phyloP scores from a whole-genome alignment of 2,329 filamentous ascomycete genomes.

The Aquanectria penicillioides region DNA sequence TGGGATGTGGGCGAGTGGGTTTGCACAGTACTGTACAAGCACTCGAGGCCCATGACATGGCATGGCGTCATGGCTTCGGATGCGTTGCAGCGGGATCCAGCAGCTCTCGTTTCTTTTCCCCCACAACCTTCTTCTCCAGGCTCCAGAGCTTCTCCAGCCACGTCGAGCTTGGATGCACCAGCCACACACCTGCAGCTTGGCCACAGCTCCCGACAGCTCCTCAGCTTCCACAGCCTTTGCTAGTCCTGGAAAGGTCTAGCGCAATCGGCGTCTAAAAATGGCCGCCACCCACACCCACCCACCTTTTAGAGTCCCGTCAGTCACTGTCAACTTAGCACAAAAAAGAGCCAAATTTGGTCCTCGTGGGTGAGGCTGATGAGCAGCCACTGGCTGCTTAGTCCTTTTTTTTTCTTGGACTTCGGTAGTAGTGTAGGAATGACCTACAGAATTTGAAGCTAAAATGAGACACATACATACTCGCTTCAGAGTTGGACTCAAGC shows the following conservation, averaged over 20 bases:
- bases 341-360: slow-evolving; percentile 34
- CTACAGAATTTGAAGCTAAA: background rate
- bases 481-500: background rate
- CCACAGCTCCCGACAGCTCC: background rate
- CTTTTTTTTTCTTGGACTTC: background rate
- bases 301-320: too few species aligned
- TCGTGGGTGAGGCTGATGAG: slow-evolving; percentile 27
- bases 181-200: slow-evolving; percentile 28
- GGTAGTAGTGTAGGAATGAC: too few species aligned
- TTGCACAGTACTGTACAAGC: background rate
- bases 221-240: background rate
- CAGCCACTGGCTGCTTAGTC: too few species aligned
- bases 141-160: slow-evolving; percentile 14
- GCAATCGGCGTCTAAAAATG: slow-evolving; percentile 29
- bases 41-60: background rate
- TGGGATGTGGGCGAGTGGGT: background rate
- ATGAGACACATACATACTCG: background rate
- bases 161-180: slow-evolving; percentile 17
- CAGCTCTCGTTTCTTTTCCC: slow-evolving; percentile 5
- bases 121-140: slow-evolving; percentile 3
- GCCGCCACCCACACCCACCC: slow-evolving; percentile 2
- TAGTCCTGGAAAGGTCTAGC: slow-evolving; percentile 17
- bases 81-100: slow-evolving; percentile 12
- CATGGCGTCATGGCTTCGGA: slow-evolving; percentile 22
- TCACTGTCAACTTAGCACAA: background rate